Evolutionary conservation across 352 stramenopile species (phyloP), one percentile per base, ranked within the genome.

Genomic region (Halophytophthora polymorphica): DNA sequence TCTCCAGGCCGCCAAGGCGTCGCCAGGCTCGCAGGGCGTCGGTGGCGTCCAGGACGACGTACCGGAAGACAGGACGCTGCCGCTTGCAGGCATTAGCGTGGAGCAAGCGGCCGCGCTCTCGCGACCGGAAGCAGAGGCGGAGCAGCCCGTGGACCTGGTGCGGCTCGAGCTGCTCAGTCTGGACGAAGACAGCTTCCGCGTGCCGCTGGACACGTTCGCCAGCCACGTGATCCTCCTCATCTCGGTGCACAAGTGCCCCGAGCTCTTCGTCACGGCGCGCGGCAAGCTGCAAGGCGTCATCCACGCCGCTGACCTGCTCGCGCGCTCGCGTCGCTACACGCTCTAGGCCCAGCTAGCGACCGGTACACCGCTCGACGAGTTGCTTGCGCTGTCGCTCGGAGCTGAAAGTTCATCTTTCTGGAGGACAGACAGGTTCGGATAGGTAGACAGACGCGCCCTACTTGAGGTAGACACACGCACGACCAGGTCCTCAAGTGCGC

Each of bases 141-240:
- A 28, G 1, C 56, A 57, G 11, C 46, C 69, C 0, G 56, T 92
- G 12, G 81, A 92, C 40, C 64, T 92, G 33, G 69, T 92, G 4
- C 47, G 56, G 19, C 53, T 87, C 2, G 69, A 85, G 37, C 66
- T 90, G 10, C 42, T 92, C 14, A 73, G 59, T 17, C 62, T 92
- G 17, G 81, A 92, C 54, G 56, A 74, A 1, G 73, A 72, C 34
- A 81, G 79, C 51, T 87, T 87, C 45, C 77, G 86, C 45, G 81
- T 88, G 31, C 74, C 86, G 53, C 73, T 67, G 28, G 73, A 86
- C 22, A 83, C 77, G 17, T 84, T 66, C 38, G 78, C 77, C 41
- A 88, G 74, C 29, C 79, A 89, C 39, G 74, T 88, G 28, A 80
- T 92, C 13, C 50, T 92, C n/a, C 69, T 90, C 36, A 83, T 92